Percentiles rank a stretch among this genome's conserved stretches.
Evolutionary conservation across 768 basidiomycete species (phyloP).

Genomic region (Tricholoma sp.): DNA sequence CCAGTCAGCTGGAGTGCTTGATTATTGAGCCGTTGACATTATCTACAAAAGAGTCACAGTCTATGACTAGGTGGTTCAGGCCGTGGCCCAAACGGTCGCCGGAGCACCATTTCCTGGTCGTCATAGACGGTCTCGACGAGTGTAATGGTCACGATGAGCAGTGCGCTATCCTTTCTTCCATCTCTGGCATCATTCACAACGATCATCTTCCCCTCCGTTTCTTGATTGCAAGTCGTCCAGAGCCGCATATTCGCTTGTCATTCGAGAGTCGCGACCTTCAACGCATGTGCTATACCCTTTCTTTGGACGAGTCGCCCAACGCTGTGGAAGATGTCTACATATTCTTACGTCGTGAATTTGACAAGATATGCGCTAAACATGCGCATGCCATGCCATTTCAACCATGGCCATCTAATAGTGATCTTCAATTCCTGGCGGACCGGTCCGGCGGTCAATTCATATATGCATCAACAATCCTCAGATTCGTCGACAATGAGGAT

Average conservation of each 20-base stretch:
- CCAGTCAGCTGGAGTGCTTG: background rate
- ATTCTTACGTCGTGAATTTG: conserved; percentile 1
- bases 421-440: background rate
- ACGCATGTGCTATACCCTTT: background rate
- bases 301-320: background rate
- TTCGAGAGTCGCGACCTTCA: background rate
- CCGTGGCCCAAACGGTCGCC: background rate
- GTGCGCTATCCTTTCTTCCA: background rate
- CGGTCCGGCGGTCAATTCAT: conserved; percentile 8
- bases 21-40: background rate
- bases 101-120: background rate
- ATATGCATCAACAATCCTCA: conserved; percentile 6
- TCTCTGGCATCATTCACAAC: background rate
- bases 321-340: background rate
- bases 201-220: background rate
- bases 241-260: background rate
- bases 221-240: conserved; percentile 3
- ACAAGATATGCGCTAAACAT: conserved; percentile 1
- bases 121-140: conserved; percentile 1
- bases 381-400: background rate
- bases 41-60: too few species aligned
- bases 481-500: conserved; percentile 2
- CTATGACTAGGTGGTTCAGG: too few species aligned
- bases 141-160: background rate
- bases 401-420: conserved; percentile 4